Evolutionary conservation across 1,284 basidiomycete species (phyloP), one percentile per base, ranked within the genome.

Genomic region (Cutaneotrichosporon sp.): DNA sequence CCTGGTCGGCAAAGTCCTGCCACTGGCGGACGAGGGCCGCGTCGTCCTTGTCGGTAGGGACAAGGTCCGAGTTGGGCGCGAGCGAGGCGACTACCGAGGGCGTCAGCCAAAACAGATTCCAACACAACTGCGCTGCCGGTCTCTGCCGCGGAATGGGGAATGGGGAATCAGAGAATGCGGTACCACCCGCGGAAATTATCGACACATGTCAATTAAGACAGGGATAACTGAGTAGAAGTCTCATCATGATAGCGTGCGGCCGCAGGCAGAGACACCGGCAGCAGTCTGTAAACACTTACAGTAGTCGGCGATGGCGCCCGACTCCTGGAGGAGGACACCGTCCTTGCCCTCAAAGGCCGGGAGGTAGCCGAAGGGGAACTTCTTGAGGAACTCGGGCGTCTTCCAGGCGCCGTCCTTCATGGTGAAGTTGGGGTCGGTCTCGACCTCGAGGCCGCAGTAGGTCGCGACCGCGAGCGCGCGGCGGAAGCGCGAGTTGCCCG

Each of bases 281-380:
- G 18, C 13, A 8, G 36, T 17, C 20, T 36, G 15, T 30, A 21
- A 21, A 64, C 52, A 86, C 92, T 84, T 77, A 97, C 93, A 68
- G 78, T 96, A 93, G 61, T 84, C 85, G 49, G 88, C 85, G 73
- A 97, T 91, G 54, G 90, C 84, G 56, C 78, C 75, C 52, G 81
- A 80, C 80, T 96, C 93, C 66, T 83, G 82, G 59, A 97, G 78
- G 80, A 90, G 83, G 51, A 69, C 62, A 56, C 90, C 91, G 73
- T 94, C 84, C 40, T 79, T 76, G 49, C 79, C 78, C 74, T 91
- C 87, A 54, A 88, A 83, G 35, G 85, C 85, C 39, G 94, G 93
- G 64, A 93, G 83, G 80, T 88, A 89, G 59, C 86, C 88, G 62
- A 83, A 80, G 41, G 87, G 85, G 77, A 90, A 91, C 74, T 90